These are phyloP conservation scores for Gossypium stocksii DNA, from an alignment of 345 rosid genomes.

Conservation along the genomic window DNA sequence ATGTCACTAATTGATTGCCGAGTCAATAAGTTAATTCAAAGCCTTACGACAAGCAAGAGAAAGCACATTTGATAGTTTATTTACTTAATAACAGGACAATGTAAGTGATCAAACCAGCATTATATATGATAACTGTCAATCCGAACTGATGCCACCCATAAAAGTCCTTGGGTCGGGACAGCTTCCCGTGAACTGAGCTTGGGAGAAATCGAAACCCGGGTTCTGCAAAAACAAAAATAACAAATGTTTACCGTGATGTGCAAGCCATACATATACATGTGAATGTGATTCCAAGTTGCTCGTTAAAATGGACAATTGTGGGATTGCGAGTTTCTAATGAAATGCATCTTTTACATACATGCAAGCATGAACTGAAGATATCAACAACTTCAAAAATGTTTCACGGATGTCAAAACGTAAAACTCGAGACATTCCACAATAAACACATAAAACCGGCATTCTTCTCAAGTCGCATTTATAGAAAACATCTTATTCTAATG, in stretches of 20 bases:
- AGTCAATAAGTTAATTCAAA: neutral
- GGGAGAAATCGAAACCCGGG: constrained; percentile 96
- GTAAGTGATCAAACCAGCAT: constrained; percentile 9
- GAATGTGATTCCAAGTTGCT: neutral
- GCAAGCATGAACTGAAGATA: neutral
- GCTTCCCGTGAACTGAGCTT: constrained; percentile 79
- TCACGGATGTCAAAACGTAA: neutral
- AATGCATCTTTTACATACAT: neutral
- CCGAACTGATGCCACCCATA: constrained; percentile 84
- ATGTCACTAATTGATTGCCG: neutral
- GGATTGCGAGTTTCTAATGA: neutral
- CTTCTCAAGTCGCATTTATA: neutral
- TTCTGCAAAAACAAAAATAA: constrained; percentile 49
- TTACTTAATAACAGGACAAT: neutral
- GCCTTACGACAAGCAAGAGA: neutral
- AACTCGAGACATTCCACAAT: neutral
- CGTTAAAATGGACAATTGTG: neutral
- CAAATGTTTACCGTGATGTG: neutral
- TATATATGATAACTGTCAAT: constrained; percentile 25
- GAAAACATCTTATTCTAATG: neutral
- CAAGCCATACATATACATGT: neutral
- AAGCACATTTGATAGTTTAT: neutral
- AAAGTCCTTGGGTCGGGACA: constrained; percentile 93
- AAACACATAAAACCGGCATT: neutral
- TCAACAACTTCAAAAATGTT: neutral